A percentile compares a stretch with the other conserved stretches of the same genome.
Conservation (phyloP, 2,329 filamentous ascomycete genomes). For the Claviceps sp. region DNA sequence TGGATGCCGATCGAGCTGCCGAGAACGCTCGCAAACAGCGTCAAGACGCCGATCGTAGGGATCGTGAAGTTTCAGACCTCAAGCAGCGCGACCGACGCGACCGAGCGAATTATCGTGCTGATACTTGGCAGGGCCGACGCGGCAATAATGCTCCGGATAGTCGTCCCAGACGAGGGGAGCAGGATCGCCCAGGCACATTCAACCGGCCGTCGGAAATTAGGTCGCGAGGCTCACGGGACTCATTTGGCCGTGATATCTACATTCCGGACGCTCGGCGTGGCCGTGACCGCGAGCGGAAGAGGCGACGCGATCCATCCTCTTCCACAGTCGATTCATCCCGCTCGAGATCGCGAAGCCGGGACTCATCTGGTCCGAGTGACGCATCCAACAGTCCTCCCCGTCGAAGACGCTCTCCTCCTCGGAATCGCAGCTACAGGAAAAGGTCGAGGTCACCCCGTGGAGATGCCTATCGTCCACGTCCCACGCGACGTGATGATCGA, state of each 20-base stretch:
- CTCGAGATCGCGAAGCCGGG: slow-evolving; percentile 21
- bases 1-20: slow-evolving; percentile 69
- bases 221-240: slow-evolving; percentile 28
- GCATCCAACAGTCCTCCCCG: slow-evolving; percentile 21
- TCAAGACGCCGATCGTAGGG: slow-evolving; percentile 57
- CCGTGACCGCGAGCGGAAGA: slow-evolving; percentile 23
- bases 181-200: slow-evolving; percentile 30
- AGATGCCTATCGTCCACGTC: slow-evolving; percentile 15
- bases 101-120: slow-evolving; percentile 36
- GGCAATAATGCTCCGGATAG: slow-evolving; percentile 36
- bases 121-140: slow-evolving; percentile 40
- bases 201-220: slow-evolving; percentile 35
- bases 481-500: slow-evolving; percentile 11
- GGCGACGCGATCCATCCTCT: slow-evolving; percentile 20
- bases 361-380: slow-evolving; percentile 17
- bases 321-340: slow-evolving; percentile 18
- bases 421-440: slow-evolving; percentile 22
- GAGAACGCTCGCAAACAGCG: slow-evolving; percentile 60
- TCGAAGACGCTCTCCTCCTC: slow-evolving; percentile 20
- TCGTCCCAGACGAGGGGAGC: slow-evolving; percentile 26
- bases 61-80: slow-evolving; percentile 54
- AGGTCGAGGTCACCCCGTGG: slow-evolving; percentile 25
- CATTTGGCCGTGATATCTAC: slow-evolving; percentile 38
- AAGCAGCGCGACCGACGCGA: slow-evolving; percentile 51
- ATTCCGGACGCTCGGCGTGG: slow-evolving; percentile 32